phyloP scores from a whole-genome alignment of 2,329 filamentous ascomycete species.

The Blumeriella jaapii region DNA sequence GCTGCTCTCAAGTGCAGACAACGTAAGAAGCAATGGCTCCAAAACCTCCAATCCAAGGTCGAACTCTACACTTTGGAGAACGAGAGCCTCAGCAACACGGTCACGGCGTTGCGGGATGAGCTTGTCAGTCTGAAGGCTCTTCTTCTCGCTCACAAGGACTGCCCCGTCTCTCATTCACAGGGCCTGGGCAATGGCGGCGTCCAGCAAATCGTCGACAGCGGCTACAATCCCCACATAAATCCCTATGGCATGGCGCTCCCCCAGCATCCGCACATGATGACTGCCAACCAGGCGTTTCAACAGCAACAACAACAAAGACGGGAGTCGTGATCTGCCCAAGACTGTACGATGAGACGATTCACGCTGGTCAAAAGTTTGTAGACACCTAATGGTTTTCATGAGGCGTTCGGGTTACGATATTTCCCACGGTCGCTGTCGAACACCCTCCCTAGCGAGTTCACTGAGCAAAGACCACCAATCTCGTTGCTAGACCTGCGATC shows the following conservation, averaged over 20 bases:
- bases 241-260: slow-evolving; percentile 20
- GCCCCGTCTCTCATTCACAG: slow-evolving; percentile 82
- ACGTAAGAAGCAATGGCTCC: slow-evolving; percentile 97
- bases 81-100: slow-evolving; percentile 72
- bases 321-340: slow-evolving; percentile 6
- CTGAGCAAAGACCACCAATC: background rate
- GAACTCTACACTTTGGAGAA: slow-evolving; percentile 90
- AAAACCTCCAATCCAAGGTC: slow-evolving; percentile 87
- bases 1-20: slow-evolving; percentile 95
- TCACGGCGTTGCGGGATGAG: slow-evolving; percentile 78
- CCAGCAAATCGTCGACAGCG: slow-evolving; percentile 32
- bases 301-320: slow-evolving; percentile 4
- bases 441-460: slow-evolving; percentile 4
- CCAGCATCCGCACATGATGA: slow-evolving; percentile 16
- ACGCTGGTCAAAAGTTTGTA: slow-evolving; percentile 7
- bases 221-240: slow-evolving; percentile 16
- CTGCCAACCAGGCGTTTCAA: slow-evolving; percentile 8
- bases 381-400: slow-evolving; percentile 5
- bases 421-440: background rate
- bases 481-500: background rate
- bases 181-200: slow-evolving; percentile 35
- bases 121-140: slow-evolving; percentile 91
- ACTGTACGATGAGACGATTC: slow-evolving; percentile 10
- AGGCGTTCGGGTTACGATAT: slow-evolving; percentile 3
- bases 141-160: slow-evolving; percentile 89